Evolutionary conservation across 139 green algal genomes (phyloP).

Genomic region (Bryopsis sp.): DNA sequence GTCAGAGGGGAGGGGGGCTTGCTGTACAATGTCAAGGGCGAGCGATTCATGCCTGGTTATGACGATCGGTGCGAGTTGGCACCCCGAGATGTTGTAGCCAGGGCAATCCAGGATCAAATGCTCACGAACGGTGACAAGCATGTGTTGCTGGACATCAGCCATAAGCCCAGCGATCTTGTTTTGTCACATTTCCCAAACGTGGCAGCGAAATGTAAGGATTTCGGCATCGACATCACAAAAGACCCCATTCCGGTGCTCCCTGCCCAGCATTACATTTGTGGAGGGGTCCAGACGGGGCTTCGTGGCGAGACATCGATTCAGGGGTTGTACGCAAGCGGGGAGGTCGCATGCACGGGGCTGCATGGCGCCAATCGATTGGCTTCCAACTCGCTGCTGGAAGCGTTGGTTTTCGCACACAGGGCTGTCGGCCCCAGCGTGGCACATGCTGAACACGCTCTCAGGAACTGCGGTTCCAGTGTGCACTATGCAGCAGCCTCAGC

Average conservation of each 20-base stretch:
- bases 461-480: constrained; percentile 36
- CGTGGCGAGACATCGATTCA: constrained; percentile 73
- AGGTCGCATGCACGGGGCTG: constrained; percentile 87
- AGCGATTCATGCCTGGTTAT: constrained; percentile 92
- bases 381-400: constrained; percentile 93
- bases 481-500: constrained; percentile 34
- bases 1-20: constrained; percentile 85
- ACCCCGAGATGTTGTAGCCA: constrained; percentile 89
- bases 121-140: constrained; percentile 45
- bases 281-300: constrained; percentile 83
- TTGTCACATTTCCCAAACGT: constrained; percentile 94
- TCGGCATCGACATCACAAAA: constrained; percentile 86
- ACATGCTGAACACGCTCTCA: constrained; percentile 54
- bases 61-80: constrained; percentile 86
- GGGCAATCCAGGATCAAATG: constrained; percentile 84
- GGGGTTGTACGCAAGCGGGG: constrained; percentile 88
- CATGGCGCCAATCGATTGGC: constrained; percentile 96
- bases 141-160: constrained; percentile 89
- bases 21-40: constrained; percentile 74
- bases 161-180: constrained; percentile 60
- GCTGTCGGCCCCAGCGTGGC: constrained; percentile 65
- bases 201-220: constrained; percentile 42
- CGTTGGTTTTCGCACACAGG: constrained; percentile 86
- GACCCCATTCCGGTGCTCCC: constrained; percentile 92
- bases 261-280: constrained; percentile 96